Percentiles rank a stretch among this genome's conserved stretches.
Conservation (phyloP, 73 alveolate genomes). For the Tetrahymena thermophila region DNA sequence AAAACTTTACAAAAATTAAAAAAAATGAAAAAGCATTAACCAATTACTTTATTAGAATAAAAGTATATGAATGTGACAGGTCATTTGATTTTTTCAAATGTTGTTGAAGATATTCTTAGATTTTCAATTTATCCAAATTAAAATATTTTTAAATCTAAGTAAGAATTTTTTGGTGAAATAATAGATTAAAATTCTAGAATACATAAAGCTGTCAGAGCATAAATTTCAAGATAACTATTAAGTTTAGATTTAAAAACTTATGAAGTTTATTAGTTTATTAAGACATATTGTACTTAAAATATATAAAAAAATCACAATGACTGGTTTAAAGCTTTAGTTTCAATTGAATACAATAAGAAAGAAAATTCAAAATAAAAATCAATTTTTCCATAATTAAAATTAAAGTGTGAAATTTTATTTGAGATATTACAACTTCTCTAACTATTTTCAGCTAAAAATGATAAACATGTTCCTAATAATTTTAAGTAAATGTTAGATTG, state of each 20-base stretch:
- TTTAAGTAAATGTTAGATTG: not conserved
- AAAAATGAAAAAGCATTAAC: too few species aligned
- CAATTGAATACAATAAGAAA: not conserved
- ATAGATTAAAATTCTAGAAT: not conserved
- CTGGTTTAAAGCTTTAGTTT: not conserved
- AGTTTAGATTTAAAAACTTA: not conserved
- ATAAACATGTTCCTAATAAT: not conserved
- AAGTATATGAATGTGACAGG: too few species aligned
- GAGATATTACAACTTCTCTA: not conserved
- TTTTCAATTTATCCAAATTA: too few species aligned
- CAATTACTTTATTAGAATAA: too few species aligned
- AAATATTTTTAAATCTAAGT: too few species aligned
- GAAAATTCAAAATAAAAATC: not conserved
- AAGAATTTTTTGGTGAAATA: not conserved
- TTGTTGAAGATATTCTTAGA: not conserved
- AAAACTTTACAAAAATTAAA: too few species aligned
- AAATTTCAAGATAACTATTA: not conserved
- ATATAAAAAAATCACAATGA: not conserved
- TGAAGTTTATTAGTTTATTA: not conserved
- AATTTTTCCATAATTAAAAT: not conserved
- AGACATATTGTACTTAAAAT: not conserved
- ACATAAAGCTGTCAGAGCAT: not conserved
- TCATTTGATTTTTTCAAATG: too few species aligned
- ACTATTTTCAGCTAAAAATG: not conserved
- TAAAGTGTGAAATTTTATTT: not conserved